Evolutionary conservation across 208 protist species (phyloP), one percentile per base, ranked within the genome.

Genomic region (Blechomonas ayalai): DNA sequence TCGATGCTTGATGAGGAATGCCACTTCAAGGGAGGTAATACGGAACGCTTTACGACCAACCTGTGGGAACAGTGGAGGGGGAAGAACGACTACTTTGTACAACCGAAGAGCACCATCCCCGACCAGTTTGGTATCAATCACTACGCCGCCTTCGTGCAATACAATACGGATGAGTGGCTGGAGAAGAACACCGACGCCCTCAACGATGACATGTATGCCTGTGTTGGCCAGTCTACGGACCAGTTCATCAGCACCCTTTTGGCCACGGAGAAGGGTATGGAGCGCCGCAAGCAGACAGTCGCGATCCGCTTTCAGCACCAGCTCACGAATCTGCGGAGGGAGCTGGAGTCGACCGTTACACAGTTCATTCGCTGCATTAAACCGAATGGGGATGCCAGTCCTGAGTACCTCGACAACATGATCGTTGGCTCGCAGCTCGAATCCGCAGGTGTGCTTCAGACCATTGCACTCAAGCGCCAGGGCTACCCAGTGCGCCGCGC

Each of bases 311-410:
- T 95, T 58, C 71, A 89, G 57, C 35, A 62, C 20, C 84, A 95
- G 53, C 77, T 97, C 18, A 39, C 40, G 4, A 53, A 67, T 15
- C 65, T 97, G 5, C 79, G 86, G 51, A 40, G 13, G 1, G 70
- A 82, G 39, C 72, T 97, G 31, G 71, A 89, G 66, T 80, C 72
- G 15, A 93, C 90, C 12, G 67, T 92, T 48, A 90, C 89, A n/a
- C 86, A 95, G 42, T 97, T 97, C 53, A 91, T 97, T 20, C 79
- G 92, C 24, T 96, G 89, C 73, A 92, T 97, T 52, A 95, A 94
- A 55, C 90, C 92, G 4, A 97, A 97, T 64, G 69, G 66, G 60
- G 51, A 69, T 13, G 76, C 84, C 18, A 76, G 61, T 38, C 69
- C 85, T 15, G 20, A 49, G 3, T 51, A 63, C 18, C 64, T 94